Conservation (phyloP, 208 protist species). For the Leishmania martiniquensis region DNA sequence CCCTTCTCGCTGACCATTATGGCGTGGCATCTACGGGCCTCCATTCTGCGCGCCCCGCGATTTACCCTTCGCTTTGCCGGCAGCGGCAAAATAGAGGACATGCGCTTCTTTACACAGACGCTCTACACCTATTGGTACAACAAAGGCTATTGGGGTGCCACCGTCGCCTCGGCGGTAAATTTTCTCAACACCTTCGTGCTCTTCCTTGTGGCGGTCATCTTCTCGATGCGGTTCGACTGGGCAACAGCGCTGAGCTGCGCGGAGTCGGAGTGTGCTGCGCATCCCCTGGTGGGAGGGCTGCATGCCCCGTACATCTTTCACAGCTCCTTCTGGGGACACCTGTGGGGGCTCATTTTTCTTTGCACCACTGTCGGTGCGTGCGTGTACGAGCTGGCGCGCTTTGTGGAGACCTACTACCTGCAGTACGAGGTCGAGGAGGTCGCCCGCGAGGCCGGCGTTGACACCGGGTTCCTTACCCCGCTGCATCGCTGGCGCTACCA, state of each 20-base stretch:
- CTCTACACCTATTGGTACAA: constrained; percentile 79
- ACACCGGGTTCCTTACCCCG: constrained; percentile 66
- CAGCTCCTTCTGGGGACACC: constrained; percentile 26
- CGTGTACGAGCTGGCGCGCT: constrained; percentile 60
- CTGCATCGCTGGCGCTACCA: constrained; percentile 55
- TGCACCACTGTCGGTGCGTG: constrained; percentile 37
- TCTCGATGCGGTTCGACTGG: constrained; percentile 77
- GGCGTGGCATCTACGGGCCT: constrained; percentile 27
- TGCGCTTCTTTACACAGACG: constrained; percentile 68
- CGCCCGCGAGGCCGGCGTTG: constrained; percentile 45
- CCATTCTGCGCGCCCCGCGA: constrained; percentile 22
- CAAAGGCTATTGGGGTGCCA: constrained; percentile 72
- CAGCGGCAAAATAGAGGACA: constrained; percentile 60
- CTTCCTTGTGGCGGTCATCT: constrained; percentile 47
- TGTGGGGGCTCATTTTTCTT: constrained; percentile 48
- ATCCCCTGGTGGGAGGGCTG: constrained; percentile 38
- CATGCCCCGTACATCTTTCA: constrained; percentile 51
- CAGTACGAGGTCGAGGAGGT: constrained; percentile 60
- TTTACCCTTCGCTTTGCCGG: constrained; percentile 54
- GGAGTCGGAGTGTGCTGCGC: constrained; percentile 52
- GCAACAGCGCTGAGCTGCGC: constrained; percentile 52
- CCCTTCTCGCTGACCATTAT: constrained; percentile 1
- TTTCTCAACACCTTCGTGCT: constrained; percentile 71
- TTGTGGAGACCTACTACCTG: constrained; percentile 52
- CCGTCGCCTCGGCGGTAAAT: constrained; percentile 57